Evolutionary conservation across 2,329 filamentous ascomycete genomes (phyloP).

Genomic region (Drechslerella dactyloides): DNA sequence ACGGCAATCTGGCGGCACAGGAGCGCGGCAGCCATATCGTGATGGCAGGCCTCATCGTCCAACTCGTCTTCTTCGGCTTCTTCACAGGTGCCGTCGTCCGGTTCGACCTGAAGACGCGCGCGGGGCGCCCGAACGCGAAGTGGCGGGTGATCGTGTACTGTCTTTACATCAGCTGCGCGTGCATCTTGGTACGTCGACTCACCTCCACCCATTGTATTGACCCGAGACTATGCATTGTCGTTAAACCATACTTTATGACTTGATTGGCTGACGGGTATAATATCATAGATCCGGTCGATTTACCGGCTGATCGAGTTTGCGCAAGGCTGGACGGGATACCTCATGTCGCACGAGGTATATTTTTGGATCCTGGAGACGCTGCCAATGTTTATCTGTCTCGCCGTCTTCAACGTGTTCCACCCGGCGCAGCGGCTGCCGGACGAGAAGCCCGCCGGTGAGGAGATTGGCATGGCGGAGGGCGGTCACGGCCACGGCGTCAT

Average conservation of each 20-base stretch:
- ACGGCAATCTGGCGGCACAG: conserved; percentile 17
- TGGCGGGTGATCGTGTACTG: conserved; percentile 51
- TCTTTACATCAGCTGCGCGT: conserved; percentile 47
- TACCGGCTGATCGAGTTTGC: conserved; percentile 65
- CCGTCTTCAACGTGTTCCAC: conserved; percentile 63
- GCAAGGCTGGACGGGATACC: conserved; percentile 63
- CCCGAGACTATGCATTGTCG: background rate
- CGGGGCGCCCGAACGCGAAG: conserved; percentile 8
- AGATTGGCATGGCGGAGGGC: conserved; percentile 25
- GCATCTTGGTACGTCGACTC: conserved; percentile 48
- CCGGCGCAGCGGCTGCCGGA: conserved; percentile 59
- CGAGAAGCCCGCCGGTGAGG: conserved; percentile 21
- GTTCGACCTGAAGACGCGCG: conserved; percentile 51
- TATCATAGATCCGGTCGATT: conserved; percentile 62
- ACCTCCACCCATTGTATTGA: background rate
- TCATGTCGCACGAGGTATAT: conserved; percentile 63
- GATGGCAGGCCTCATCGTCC: conserved; percentile 48
- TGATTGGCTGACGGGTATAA: no score
- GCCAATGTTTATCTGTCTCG: conserved; percentile 62
- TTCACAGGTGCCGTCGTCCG: conserved; percentile 50
- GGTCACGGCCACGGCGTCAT: background rate
- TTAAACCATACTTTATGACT: no score
- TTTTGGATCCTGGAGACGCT: conserved; percentile 64
- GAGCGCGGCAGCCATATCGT: conserved; percentile 48
- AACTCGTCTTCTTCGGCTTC: conserved; percentile 52